Percentiles rank a stretch among this genome's conserved stretches.
Conservation (phyloP, 345 rosid species). For the Salix arbutifolia region DNA sequence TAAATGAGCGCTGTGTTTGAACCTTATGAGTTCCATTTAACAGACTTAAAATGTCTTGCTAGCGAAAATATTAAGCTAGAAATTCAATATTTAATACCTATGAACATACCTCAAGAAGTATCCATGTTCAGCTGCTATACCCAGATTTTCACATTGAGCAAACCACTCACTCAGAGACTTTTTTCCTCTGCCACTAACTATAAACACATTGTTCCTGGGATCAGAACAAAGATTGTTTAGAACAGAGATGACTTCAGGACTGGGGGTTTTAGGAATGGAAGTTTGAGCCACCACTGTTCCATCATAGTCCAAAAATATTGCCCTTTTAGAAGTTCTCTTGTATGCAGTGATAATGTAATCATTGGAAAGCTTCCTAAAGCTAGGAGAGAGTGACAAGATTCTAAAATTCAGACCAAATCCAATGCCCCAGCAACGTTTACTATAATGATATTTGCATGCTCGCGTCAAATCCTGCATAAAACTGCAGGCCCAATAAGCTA, state of each 20-base stretch:
- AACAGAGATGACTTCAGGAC: constrained; percentile 25
- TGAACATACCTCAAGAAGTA: constrained; percentile 25
- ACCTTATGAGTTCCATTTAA: not conserved
- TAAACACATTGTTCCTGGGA: constrained; percentile 34
- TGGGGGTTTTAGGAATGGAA: constrained; percentile 30
- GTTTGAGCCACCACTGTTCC: constrained; percentile 40
- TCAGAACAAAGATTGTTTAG: constrained; percentile 35
- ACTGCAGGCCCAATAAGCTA: constrained; percentile 41
- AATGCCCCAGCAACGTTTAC: constrained; percentile 37
- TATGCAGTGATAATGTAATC: constrained; percentile 35
- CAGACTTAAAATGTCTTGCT: not conserved
- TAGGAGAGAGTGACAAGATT: constrained; percentile 36
- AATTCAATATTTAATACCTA: not conserved
- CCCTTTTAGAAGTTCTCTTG: constrained; percentile 31
- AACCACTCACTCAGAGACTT: constrained; percentile 36
- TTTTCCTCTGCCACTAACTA: constrained; percentile 44
- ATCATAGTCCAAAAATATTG: constrained; percentile 46
- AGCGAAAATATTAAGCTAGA: not conserved
- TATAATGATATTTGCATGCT: constrained; percentile 35
- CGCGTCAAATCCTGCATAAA: constrained; percentile 40
- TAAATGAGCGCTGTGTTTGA: not conserved
- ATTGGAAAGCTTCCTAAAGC: constrained; percentile 36
- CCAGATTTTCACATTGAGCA: constrained; percentile 30
- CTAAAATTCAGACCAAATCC: constrained; percentile 43
- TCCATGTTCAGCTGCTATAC: constrained; percentile 50